Percentiles rank a stretch among this genome's conserved stretches.
Evolutionary conservation across 495 filamentous ascomycete species (phyloP).

Genomic region (Talaromyces liani): DNA sequence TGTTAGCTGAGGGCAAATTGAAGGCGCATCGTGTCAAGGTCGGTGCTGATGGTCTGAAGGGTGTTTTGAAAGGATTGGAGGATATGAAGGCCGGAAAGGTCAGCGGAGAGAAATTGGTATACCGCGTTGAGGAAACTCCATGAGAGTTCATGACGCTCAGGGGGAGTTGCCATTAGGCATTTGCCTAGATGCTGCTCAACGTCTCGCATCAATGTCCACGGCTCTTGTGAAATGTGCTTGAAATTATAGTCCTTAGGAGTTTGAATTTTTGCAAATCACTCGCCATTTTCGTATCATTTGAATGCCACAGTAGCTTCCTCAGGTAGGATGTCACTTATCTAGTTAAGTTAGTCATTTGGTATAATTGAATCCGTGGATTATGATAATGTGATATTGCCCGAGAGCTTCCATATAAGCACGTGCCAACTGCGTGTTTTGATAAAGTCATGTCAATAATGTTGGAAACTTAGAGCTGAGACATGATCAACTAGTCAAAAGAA

Average conservation of each 20-base stretch:
- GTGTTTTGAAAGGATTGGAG: not conserved
- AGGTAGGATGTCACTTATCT: too few relatives aligned
- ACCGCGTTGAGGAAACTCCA: constrained; percentile 1
- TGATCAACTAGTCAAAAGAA: too few relatives aligned
- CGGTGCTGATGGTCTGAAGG: not conserved
- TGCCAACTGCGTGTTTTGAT: too few relatives aligned
- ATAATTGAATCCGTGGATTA: too few relatives aligned
- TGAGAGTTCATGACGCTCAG: not conserved
- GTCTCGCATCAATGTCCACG: not conserved
- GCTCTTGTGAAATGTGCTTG: not conserved
- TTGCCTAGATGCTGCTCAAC: not conserved
- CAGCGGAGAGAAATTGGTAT: constrained; percentile 4
- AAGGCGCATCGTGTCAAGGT: not conserved
- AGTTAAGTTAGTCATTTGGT: too few relatives aligned
- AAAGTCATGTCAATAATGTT: too few relatives aligned
- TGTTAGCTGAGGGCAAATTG: not conserved
- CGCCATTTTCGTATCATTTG: too few relatives aligned
- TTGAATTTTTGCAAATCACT: not conserved
- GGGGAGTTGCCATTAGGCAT: not conserved
- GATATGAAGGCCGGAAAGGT: constrained; percentile 2
- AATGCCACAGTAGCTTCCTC: too few relatives aligned
- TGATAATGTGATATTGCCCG: too few relatives aligned
- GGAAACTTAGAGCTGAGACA: too few relatives aligned
- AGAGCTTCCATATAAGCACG: too few relatives aligned
- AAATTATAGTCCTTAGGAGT: not conserved